These are phyloP conservation scores for Beauveria varroae DNA, from an alignment of 2,329 filamentous ascomycete species.

Conservation along the genomic window DNA sequence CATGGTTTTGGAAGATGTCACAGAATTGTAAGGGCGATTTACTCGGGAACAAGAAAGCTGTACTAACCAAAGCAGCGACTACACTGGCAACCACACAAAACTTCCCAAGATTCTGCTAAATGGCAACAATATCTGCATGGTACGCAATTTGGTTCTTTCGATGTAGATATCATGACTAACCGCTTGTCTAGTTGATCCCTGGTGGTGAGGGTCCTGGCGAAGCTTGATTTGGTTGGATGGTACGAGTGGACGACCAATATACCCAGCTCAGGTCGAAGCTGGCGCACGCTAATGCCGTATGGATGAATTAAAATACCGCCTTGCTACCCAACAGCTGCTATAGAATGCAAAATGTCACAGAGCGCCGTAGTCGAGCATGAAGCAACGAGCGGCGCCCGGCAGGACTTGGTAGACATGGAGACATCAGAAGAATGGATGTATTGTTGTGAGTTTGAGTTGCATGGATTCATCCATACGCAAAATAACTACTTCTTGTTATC, in stretches of 20 bases:
- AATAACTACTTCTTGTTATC: background rate
- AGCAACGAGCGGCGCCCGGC: background rate
- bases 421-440: background rate
- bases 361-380: background rate
- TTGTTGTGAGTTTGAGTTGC: background rate
- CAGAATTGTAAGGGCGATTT: constrained; percentile 62
- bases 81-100: constrained; percentile 79
- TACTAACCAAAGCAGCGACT: constrained; percentile 59
- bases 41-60: background rate
- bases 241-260: constrained; percentile 13
- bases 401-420: background rate
- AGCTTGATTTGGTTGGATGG: constrained; percentile 13
- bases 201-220: constrained; percentile 63
- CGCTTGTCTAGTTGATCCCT: constrained; percentile 56
- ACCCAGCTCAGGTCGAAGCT: background rate
- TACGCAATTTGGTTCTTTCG: constrained; percentile 32
- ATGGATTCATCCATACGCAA: background rate
- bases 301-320: background rate
- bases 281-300: background rate
- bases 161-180: constrained; percentile 10
- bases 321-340: background rate
- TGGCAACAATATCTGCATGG: constrained; percentile 99
- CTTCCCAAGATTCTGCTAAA: constrained; percentile 92
- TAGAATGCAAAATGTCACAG: background rate
- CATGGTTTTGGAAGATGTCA: constrained; percentile 97